Conservation (phyloP, 345 rosid genomes). For the Dipteronia sinensis region DNA sequence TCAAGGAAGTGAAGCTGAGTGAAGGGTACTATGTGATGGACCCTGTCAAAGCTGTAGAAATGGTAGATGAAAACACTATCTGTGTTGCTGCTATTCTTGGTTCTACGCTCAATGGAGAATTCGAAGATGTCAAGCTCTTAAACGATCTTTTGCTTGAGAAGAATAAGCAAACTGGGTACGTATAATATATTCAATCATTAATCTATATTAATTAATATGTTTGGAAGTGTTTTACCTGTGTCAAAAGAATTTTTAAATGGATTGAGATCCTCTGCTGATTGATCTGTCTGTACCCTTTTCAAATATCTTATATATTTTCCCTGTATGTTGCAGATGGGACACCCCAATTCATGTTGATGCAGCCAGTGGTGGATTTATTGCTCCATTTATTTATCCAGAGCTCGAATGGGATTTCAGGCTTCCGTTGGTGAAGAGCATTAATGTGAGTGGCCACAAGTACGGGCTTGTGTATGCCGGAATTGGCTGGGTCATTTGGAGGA, state of each 20-base stretch:
- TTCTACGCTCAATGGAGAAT: slow-evolving; percentile 45
- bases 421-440: slow-evolving; percentile 33
- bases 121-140: slow-evolving; percentile 44
- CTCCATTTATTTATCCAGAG: no score
- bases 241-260: no score
- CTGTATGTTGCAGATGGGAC: slow-evolving; percentile 37
- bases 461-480: slow-evolving; percentile 57
- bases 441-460: slow-evolving; percentile 59
- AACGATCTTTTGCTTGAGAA: slow-evolving; percentile 33
- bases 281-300: no score
- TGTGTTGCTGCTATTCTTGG: slow-evolving; percentile 25
- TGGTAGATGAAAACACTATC: slow-evolving; percentile 47
- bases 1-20: slow-evolving; percentile 5
- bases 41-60: slow-evolving; percentile 39
- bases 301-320: no score
- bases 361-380: slow-evolving; percentile 27
- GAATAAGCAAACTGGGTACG: slow-evolving; percentile 35
- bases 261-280: no score
- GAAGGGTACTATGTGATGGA: slow-evolving; percentile 31
- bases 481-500: slow-evolving; percentile 59
- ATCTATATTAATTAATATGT: no score
- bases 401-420: no score
- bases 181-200: not conserved
- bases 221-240: no score
- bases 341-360: slow-evolving; percentile 65